A percentile compares a stretch with the other conserved stretches of the same genome.
These are phyloP conservation scores for Xerocomus amazonicus DNA, from an alignment of 1,284 basidiomycete genomes.

Conservation along the genomic window DNA sequence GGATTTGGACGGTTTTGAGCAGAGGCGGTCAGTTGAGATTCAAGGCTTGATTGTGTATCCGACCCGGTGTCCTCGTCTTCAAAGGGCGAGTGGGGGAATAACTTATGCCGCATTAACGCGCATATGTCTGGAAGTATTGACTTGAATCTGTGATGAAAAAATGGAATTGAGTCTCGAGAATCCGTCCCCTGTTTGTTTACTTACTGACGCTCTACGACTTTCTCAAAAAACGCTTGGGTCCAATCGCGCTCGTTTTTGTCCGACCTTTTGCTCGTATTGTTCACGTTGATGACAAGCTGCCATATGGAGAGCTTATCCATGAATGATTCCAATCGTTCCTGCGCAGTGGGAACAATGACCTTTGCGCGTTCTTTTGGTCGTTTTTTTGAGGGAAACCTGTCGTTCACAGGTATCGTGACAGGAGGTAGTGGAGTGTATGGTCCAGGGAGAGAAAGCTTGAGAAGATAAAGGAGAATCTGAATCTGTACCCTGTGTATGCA, in stretches of 20 bases:
- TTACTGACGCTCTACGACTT: slow-evolving; percentile 60
- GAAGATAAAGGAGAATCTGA: slow-evolving; percentile 64
- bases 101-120: slow-evolving; percentile 57
- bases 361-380: slow-evolving; percentile 36
- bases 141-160: slow-evolving; percentile 49
- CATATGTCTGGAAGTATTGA: slow-evolving; percentile 50
- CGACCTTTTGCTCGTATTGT: slow-evolving; percentile 14
- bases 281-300: slow-evolving; percentile 55
- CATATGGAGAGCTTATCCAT: slow-evolving; percentile 76
- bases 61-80: slow-evolving; percentile 40
- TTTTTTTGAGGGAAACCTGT: slow-evolving; percentile 16
- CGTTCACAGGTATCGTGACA: slow-evolving; percentile 22
- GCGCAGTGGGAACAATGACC: slow-evolving; percentile 31
- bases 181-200: slow-evolving; percentile 19
- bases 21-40: slow-evolving; percentile 6
- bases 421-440: slow-evolving; percentile 28
- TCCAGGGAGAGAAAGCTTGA: slow-evolving; percentile 60
- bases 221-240: slow-evolving; percentile 67
- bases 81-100: slow-evolving; percentile 61
- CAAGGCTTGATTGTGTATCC: slow-evolving; percentile 21
- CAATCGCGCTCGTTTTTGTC: slow-evolving; percentile 53
- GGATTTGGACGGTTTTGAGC: slow-evolving; percentile 6
- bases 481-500: slow-evolving; percentile 55
- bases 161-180: not conserved
- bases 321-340: slow-evolving; percentile 61